phyloP scores from a whole-genome alignment of 306 rosid species.

The Fragaria nilgerrensis region DNA sequence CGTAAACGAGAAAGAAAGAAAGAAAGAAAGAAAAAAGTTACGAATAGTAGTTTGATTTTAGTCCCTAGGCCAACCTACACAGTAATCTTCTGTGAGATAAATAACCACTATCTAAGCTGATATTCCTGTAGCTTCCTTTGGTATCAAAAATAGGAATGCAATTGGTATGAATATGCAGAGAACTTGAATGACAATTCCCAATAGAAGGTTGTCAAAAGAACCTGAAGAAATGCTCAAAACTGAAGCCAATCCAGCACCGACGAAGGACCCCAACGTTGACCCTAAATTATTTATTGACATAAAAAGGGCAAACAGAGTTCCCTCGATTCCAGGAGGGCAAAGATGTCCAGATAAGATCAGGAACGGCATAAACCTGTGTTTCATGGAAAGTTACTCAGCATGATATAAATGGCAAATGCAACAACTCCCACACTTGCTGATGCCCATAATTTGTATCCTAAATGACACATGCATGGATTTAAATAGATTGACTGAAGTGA shows the following conservation, averaged over 20 bases:
- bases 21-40: not conserved
- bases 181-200: constrained; percentile 59
- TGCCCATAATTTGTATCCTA: not conserved
- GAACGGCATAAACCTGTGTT: constrained; percentile 88
- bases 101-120: constrained; percentile 43
- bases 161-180: constrained; percentile 70
- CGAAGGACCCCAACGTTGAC: constrained; percentile 59
- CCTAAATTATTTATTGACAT: constrained; percentile 90
- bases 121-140: constrained; percentile 76
- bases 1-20: not conserved
- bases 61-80: not conserved
- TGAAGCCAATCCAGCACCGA: constrained; percentile 76
- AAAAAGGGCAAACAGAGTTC: constrained; percentile 83
- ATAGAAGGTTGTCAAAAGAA: constrained; percentile 68
- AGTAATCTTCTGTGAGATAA: not conserved
- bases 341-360: constrained; percentile 78
- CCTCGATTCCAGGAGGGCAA: constrained; percentile 93
- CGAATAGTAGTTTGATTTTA: not conserved
- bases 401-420: constrained; percentile 1
- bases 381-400: constrained; percentile 3
- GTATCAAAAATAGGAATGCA: constrained; percentile 72
- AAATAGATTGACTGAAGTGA: not conserved
- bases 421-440: constrained; percentile 3
- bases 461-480: constrained; percentile 14
- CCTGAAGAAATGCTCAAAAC: constrained; percentile 67